Conservation (phyloP, 441 rosid species). For the Erodium texanum region DNA sequence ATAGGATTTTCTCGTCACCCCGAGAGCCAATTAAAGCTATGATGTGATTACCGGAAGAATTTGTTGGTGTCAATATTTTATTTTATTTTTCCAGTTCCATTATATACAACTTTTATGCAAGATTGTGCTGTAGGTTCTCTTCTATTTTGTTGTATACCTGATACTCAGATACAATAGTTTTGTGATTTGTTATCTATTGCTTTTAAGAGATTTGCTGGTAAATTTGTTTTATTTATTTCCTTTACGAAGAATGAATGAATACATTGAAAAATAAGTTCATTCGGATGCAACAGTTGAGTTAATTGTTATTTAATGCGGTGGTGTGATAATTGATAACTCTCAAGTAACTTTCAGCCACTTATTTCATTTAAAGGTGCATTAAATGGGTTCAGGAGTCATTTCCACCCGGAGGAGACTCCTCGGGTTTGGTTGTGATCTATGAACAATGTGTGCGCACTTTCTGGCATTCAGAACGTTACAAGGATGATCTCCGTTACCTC, state of each 20-base stretch:
- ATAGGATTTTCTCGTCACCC: not conserved
- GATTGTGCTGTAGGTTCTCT: not conserved
- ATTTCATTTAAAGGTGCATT: constrained; percentile 44
- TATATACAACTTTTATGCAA: not conserved
- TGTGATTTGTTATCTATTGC: not conserved
- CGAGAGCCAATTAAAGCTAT: not conserved
- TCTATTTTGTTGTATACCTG: not conserved
- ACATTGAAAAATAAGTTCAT: not conserved
- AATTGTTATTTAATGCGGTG: not conserved
- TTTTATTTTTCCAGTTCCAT: too few species aligned
- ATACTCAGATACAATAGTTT: not conserved
- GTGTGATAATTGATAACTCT: not conserved
- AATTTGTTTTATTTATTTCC: not conserved
- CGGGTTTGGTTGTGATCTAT: constrained; percentile 66
- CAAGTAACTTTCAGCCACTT: not conserved
- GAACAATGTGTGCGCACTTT: constrained; percentile 86
- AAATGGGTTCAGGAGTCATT: constrained; percentile 92
- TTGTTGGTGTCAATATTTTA: too few species aligned
- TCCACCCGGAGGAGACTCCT: constrained; percentile 70
- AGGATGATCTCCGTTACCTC: constrained; percentile 83
- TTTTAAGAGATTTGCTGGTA: not conserved
- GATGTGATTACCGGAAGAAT: not conserved
- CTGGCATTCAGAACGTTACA: constrained; percentile 70
- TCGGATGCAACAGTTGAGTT: not conserved
- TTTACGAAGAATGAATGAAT: not conserved